A percentile compares a stretch with the other conserved stretches of the same genome.
Evolutionary conservation across 1,284 basidiomycete species (phyloP).

Genomic region (Inonotus hispidus): DNA sequence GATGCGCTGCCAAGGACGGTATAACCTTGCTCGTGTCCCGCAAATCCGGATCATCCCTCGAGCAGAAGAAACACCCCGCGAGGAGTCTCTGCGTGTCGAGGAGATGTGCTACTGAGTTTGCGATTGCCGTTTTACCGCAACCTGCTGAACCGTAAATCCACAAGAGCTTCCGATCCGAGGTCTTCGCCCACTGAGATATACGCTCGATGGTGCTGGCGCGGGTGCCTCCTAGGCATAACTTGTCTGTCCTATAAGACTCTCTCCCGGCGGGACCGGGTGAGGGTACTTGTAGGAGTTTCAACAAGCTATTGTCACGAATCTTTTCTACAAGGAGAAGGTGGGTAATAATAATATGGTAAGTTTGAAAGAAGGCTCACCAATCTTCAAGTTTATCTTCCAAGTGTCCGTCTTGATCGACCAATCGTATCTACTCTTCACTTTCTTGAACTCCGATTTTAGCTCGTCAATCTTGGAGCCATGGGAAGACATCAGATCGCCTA

Average conservation of each 20-base stretch:
- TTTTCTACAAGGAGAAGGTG: background rate
- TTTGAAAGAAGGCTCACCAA: background rate
- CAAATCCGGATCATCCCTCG: background rate
- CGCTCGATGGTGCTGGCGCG: background rate
- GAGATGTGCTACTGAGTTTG: background rate
- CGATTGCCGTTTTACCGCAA: conserved; percentile 12
- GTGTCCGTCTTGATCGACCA: background rate
- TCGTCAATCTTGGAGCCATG: background rate
- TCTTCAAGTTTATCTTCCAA: background rate
- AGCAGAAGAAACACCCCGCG: conserved; percentile 10
- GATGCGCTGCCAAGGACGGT: conserved; percentile 1
- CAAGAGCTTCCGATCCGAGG: background rate
- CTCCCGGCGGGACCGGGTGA: background rate
- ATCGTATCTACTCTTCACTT: background rate
- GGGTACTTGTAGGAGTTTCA: background rate
- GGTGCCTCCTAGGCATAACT: conserved; percentile 1
- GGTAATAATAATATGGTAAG: background rate
- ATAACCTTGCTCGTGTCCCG: background rate
- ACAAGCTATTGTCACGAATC: background rate
- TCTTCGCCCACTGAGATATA: background rate
- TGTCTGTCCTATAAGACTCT: background rate
- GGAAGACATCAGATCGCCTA: background rate
- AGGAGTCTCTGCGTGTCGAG: background rate
- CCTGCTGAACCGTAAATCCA: conserved; percentile 8
- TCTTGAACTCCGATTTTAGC: background rate